Conservation (phyloP, 495 filamentous ascomycete genomes). For the Trichoderma virens region DNA sequence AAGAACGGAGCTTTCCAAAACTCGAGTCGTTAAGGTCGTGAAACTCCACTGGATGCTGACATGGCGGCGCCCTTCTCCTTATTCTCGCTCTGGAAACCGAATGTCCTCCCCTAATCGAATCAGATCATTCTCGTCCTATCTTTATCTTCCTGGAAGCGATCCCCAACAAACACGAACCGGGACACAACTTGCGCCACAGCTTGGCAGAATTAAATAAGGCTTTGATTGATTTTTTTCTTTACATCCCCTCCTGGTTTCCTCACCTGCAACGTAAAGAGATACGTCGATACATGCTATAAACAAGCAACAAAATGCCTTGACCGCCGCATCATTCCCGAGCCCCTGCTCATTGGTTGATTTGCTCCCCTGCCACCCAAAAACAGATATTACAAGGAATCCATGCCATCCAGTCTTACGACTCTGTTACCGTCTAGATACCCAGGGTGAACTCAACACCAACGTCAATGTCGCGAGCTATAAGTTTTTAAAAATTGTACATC, state of each 20-base stretch:
- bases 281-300: background rate
- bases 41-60: background rate
- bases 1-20: background rate
- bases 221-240: background rate
- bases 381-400: constrained; percentile 26
- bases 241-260: too few species aligned
- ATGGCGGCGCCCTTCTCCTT: background rate
- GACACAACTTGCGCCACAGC: background rate
- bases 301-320: constrained; percentile 8
- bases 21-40: background rate
- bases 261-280: background rate
- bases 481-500: constrained; percentile 10
- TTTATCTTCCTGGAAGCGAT: background rate
- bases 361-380: constrained; percentile 16
- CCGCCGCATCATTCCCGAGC: background rate
- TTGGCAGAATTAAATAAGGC: background rate
- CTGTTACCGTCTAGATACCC: constrained; percentile 60
- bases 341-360: background rate
- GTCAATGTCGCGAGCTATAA: constrained; percentile 82
- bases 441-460: constrained; percentile 96
- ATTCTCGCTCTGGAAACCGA: background rate
- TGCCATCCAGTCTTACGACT: constrained; percentile 20
- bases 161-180: background rate
- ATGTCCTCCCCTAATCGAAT: background rate
- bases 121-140: background rate